Evolutionary conservation across 106 monocot genomes (phyloP).

Genomic region (Dioscorea dumetorum): DNA sequence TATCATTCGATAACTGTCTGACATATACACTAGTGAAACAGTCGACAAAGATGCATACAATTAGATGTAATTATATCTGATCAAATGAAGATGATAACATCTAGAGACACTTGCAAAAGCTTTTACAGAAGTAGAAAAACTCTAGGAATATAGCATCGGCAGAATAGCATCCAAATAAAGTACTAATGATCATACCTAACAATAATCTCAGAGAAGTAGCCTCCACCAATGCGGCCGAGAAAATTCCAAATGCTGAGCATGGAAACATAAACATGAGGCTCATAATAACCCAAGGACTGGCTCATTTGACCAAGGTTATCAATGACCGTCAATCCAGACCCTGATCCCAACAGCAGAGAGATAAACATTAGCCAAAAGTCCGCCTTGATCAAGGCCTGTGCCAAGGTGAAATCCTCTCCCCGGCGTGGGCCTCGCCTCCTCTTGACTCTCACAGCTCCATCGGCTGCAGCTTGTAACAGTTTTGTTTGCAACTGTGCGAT

Average conservation of each 20-base stretch:
- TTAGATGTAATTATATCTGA: too few species aligned
- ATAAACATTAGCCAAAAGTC: conserved; percentile 86
- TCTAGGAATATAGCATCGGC: too few species aligned
- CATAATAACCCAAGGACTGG: conserved; percentile 64
- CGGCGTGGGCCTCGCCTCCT: conserved; percentile 68
- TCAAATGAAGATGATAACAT: too few species aligned
- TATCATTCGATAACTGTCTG: too few species aligned
- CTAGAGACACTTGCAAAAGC: too few species aligned
- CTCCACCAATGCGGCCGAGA: conserved; percentile 77
- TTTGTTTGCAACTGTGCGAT: conserved; percentile 72
- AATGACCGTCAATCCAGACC: conserved; percentile 83
- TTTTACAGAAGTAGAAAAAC: too few species aligned
- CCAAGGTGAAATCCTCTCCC: conserved; percentile 84
- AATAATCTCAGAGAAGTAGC: conserved; percentile 73
- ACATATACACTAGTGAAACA: too few species aligned
- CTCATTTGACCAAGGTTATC: conserved; percentile 92
- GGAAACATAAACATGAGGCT: conserved; percentile 72
- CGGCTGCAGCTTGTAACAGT: conserved; percentile 79
- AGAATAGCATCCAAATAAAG: too few species aligned
- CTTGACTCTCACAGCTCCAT: conserved; percentile 82
- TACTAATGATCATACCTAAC: conserved; percentile 38
- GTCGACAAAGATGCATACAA: too few species aligned
- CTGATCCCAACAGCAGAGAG: conserved; percentile 74
- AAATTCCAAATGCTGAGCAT: conserved; percentile 96
- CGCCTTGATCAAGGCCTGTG: conserved; percentile 80